Percentiles rank a stretch among this genome's conserved stretches.
These are phyloP conservation scores for Amauroascus niger DNA, from an alignment of 2,329 filamentous ascomycete species.

Conservation along the genomic window DNA sequence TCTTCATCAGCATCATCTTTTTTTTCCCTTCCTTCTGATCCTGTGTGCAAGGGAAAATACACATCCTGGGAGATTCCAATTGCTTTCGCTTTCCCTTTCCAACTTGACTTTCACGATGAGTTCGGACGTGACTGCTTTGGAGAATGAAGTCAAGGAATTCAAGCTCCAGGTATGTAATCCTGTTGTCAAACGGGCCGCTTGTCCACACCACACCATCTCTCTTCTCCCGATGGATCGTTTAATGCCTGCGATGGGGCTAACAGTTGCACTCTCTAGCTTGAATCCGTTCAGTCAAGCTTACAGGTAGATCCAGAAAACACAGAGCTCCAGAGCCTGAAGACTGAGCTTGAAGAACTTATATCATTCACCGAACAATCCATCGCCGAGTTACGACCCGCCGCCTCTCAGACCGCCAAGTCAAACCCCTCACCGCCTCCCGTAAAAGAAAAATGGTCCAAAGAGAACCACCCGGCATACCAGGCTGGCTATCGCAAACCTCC, in stretches of 20 bases:
- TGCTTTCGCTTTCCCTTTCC: not conserved
- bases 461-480: constrained; percentile 70
- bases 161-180: constrained; percentile 44
- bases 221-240: too few relatives aligned
- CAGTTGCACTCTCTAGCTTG: constrained; percentile 50
- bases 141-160: constrained; percentile 50
- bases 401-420: constrained; percentile 34
- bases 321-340: constrained; percentile 66
- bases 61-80: too few relatives aligned
- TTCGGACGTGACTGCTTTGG: constrained; percentile 35
- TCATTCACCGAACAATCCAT: constrained; percentile 68
- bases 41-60: too few relatives aligned
- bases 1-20: too few relatives aligned
- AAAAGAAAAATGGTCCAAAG: constrained; percentile 66
- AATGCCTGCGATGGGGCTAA: too few relatives aligned
- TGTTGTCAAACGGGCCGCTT: too few relatives aligned
- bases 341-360: constrained; percentile 75
- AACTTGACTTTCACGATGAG: constrained; percentile 33
- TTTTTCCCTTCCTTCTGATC: too few relatives aligned
- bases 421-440: constrained; percentile 44
- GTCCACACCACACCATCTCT: too few relatives aligned
- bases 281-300: constrained; percentile 64
- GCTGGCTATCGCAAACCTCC: constrained; percentile 46
- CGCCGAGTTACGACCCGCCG: constrained; percentile 63
- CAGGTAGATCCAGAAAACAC: constrained; percentile 70